These are phyloP conservation scores for Cladorrhinum sp. DNA, from an alignment of 2,329 filamentous ascomycete species.

Conservation along the genomic window DNA sequence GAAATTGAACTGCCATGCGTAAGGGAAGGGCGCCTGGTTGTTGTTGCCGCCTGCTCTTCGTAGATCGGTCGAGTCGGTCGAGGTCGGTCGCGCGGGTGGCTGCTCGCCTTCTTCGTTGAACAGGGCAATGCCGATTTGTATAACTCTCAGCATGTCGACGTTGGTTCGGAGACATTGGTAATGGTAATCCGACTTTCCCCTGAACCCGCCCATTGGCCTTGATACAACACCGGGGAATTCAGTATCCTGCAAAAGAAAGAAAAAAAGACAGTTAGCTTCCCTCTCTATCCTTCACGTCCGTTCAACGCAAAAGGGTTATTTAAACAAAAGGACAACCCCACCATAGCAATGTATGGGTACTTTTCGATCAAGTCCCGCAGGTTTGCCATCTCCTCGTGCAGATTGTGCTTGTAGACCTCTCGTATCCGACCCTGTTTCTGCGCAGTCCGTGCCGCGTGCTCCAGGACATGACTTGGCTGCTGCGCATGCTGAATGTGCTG, in stretches of 20 bases:
- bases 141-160: conserved; percentile 95
- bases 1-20: conserved; percentile 99
- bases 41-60: conserved; percentile 34
- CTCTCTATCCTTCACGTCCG: not conserved
- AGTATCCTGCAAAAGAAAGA: conserved; percentile 64
- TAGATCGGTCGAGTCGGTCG: conserved; percentile 41
- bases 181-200: conserved; percentile 94
- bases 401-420: conserved; percentile 92
- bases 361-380: conserved; percentile 80
- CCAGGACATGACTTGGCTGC: conserved; percentile 38
- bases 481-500: conserved; percentile 23
- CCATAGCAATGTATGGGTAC: conserved; percentile 97
- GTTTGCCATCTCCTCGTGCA: conserved; percentile 85
- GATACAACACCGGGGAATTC: conserved; percentile 98
- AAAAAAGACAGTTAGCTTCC: conserved; percentile 3
- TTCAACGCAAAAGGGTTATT: not conserved
- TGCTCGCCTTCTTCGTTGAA: conserved; percentile 90
- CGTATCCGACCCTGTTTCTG: conserved; percentile 77
- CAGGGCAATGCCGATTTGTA: conserved; percentile 91
- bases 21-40: conserved; percentile 61
- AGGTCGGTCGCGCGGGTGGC: conserved; percentile 65
- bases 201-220: conserved; percentile 89
- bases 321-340: conserved; percentile 49
- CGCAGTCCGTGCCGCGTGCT: conserved; percentile 49
- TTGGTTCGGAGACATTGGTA: conserved; percentile 97